Percentiles rank a stretch among this genome's conserved stretches.
phyloP scores from a whole-genome alignment of 306 rosid genomes.

The Pterocarpus santalinus region DNA sequence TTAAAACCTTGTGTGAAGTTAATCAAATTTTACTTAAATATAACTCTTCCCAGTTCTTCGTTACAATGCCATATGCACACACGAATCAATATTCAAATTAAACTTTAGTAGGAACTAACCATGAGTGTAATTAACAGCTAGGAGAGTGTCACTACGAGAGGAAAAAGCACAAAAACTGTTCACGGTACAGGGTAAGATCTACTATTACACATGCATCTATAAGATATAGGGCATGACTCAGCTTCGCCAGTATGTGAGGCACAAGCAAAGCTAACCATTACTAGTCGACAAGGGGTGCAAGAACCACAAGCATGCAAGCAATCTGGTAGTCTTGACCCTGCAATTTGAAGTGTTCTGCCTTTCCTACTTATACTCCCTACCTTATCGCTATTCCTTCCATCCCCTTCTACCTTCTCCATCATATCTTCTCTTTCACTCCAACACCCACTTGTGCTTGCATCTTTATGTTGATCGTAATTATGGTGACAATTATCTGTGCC shows the following conservation, averaged over 20 bases:
- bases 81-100: not conserved
- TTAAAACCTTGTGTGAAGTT: not conserved
- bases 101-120: not conserved
- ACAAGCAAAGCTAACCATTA: conserved; percentile 53
- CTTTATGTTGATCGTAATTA: not conserved
- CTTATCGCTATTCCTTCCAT: not conserved
- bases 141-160: not conserved
- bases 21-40: not conserved
- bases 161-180: not conserved
- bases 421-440: not conserved
- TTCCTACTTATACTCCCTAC: not conserved
- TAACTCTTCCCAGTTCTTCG: not conserved
- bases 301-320: conserved; percentile 64
- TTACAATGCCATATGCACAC: not conserved
- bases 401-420: not conserved
- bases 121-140: not conserved
- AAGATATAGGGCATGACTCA: conserved; percentile 57
- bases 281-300: conserved; percentile 55
- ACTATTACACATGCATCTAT: conserved; percentile 56
- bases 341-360: conserved; percentile 41
- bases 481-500: too few species aligned
- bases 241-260: conserved; percentile 26
- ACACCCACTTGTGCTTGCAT: not conserved
- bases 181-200: conserved; percentile 60
- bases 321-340: conserved; percentile 61